Evolutionary conservation across 176 grass and related monocot species (phyloP), one percentile per base, ranked within the genome.

Genomic region (Typha latifolia): DNA sequence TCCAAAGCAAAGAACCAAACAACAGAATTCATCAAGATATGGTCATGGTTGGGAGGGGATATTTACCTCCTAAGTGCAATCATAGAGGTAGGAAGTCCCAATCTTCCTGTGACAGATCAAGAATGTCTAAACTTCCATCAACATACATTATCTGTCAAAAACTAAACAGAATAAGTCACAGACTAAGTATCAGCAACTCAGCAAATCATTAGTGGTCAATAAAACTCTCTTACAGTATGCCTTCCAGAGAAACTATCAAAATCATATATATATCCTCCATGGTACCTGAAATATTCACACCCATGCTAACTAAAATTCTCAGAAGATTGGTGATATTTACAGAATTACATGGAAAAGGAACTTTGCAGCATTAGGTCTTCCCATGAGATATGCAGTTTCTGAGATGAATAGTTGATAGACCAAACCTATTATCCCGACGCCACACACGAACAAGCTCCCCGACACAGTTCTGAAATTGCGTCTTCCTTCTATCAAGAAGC

Each of bases 81-180:
- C 59, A 65, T 48, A 59, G 64, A 48, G 64, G 83, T 71, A 96
- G 81, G 62, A 96, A 96, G 24, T 79, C 72, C 92, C 92, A 96
- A 62, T 82, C 80, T 82, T 96, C 85, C 16, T 83, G 72, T 75
- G 43, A 76, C 78, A 96, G 51, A 79, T 96, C 66, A 71, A 96
- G 68, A 19, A 76, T 75, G 76, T 91, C 85, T 32, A 70, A 63
- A 72, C 72, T 72, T 74, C 63, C 48, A 75, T 86, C 88, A n/a
- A 26, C 49, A 84, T 81, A 88, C 76, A 84, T 83, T 68, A 96
- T 83, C 88, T 96, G 66, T 15, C 75, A 71, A 62, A 80, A 49
- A 62, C 5, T 75, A 75, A 10, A 56, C 32, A 49, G 14, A 72
- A 56, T 49, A 72, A 23, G 24, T 63, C 14, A 63, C 48, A 14